Percentiles rank a stretch among this genome's conserved stretches.
Evolutionary conservation across 2,329 filamentous ascomycete species (phyloP).

Genomic region (Xylaria sp.): DNA sequence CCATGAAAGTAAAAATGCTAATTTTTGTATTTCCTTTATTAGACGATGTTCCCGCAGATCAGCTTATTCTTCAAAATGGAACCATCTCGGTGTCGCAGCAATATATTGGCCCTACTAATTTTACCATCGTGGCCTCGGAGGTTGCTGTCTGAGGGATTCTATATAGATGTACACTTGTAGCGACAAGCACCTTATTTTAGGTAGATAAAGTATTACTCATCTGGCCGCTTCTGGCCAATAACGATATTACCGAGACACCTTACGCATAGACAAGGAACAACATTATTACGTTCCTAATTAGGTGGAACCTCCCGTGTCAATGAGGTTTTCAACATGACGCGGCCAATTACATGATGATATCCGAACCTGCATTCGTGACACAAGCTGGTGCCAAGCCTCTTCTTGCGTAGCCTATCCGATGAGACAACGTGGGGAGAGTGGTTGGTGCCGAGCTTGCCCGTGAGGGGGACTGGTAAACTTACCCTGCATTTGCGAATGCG

Average conservation of each 20-base stretch:
- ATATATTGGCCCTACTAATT: slow-evolving; percentile 27
- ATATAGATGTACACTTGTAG: slow-evolving; percentile 3
- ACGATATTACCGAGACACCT: neutral
- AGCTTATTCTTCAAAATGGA: slow-evolving; percentile 13
- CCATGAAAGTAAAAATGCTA: neutral
- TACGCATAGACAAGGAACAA: no score
- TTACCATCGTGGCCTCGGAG: slow-evolving; percentile 21
- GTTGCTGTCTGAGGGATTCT: slow-evolving; percentile 18
- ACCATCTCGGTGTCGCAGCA: slow-evolving; percentile 23
- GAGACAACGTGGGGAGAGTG: no score
- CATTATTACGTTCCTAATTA: no score
- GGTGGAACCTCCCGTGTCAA: no score
- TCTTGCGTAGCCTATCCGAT: no score
- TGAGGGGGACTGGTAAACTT: no score
- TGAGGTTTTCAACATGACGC: no score
- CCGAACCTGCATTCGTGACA: no score
- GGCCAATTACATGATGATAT: no score
- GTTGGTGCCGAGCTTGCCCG: no score
- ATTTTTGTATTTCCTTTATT: slow-evolving; percentile 1
- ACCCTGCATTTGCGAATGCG: no score
- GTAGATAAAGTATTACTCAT: neutral
- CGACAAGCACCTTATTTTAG: neutral
- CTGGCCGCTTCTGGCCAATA: neutral
- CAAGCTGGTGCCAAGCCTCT: no score
- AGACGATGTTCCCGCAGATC: slow-evolving; percentile 29